Evolutionary conservation across 306 rosid species (phyloP).

Genomic region (cucumber (Cucumis sativus)): Cucumber_9930_V3 NC_026657.2:8253001-8253500

Average conservation of each 20-base stretch:
- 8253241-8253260: background rate
- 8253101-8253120: conserved; percentile 49
- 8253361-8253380: background rate
- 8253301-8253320: background rate
- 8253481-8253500: background rate
- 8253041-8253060: conserved; percentile 81
- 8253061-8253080: conserved; percentile 67
- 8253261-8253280: background rate
- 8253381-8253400: background rate
- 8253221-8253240: too few relatives aligned
- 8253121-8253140: background rate
- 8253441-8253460: background rate
- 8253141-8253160: background rate
- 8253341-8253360: too few relatives aligned
- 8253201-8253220: too few relatives aligned
- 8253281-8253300: background rate
- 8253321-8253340: background rate
- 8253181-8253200: too few relatives aligned
- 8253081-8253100: conserved; percentile 84
- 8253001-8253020: conserved; percentile 98
- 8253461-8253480: background rate
- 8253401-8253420: background rate
- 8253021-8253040: conserved; percentile 90
- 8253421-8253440: background rate
- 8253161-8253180: background rate